Conservation (phyloP, 2,329 filamentous ascomycete species). For the Aspergillus sp. region DNA sequence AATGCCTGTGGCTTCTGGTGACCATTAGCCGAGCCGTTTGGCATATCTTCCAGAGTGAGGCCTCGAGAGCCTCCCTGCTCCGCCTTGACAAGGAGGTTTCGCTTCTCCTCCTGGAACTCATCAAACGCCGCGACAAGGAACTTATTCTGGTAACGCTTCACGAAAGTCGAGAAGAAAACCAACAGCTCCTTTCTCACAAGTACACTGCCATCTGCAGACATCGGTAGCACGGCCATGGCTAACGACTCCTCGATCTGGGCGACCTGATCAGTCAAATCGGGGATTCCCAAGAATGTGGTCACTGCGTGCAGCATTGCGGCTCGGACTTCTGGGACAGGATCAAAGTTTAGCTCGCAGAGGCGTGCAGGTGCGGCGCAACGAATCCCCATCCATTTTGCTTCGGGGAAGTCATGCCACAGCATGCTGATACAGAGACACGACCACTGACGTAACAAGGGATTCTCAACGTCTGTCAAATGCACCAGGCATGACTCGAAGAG, state of each 20-base stretch:
- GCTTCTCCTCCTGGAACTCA: constrained; percentile 79
- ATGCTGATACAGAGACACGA: constrained; percentile 93
- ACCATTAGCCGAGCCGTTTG: constrained; percentile 19
- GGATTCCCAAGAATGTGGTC: constrained; percentile 90
- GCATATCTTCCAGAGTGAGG: constrained; percentile 19
- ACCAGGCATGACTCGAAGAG: constrained; percentile 84
- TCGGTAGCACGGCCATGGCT: constrained; percentile 82
- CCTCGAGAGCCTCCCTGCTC: constrained; percentile 32
- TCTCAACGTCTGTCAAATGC: constrained; percentile 82
- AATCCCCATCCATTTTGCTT: constrained; percentile 96
- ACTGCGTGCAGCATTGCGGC: constrained; percentile 91
- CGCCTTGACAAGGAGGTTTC: constrained; percentile 59
- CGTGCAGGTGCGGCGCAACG: constrained; percentile 79
- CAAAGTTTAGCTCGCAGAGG: constrained; percentile 75
- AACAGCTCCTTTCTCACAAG: constrained; percentile 91
- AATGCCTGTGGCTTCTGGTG: constrained; percentile 30
- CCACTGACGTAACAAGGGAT: constrained; percentile 89
- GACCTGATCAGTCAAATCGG: constrained; percentile 86
- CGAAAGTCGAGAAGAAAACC: constrained; percentile 90
- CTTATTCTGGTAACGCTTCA: constrained; percentile 85
- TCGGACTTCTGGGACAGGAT: constrained; percentile 87
- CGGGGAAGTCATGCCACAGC: constrained; percentile 84
- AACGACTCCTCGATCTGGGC: constrained; percentile 88
- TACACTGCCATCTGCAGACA: constrained; percentile 91
- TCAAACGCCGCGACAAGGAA: constrained; percentile 91